A percentile compares a stretch with the other conserved stretches of the same genome.
phyloP scores from a whole-genome alignment of 352 stramenopile genomes.

The Thalassiosira delicatula region DNA sequence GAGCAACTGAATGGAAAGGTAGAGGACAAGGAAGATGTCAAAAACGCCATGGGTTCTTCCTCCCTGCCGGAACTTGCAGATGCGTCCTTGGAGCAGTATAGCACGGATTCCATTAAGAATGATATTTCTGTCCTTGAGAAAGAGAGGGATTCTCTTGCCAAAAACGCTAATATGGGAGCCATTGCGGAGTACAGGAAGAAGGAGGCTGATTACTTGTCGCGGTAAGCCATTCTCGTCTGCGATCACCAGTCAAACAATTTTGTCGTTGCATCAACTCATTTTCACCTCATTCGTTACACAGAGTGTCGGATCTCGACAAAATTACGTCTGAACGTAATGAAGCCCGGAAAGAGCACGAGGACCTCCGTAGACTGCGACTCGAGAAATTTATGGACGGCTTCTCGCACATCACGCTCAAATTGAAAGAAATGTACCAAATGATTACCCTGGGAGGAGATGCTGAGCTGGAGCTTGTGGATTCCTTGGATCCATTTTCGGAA shows the following conservation, averaged over 20 bases:
- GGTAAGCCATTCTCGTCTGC: constrained; percentile 62
- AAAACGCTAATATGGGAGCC: constrained; percentile 89
- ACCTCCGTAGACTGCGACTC: constrained; percentile 94
- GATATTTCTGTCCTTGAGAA: constrained; percentile 91
- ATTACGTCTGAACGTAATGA: constrained; percentile 91
- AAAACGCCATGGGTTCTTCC: constrained; percentile 9
- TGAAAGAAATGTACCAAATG: constrained; percentile 99
- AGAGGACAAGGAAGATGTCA: constrained; percentile 14
- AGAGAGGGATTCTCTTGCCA: constrained; percentile 91
- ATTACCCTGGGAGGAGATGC: constrained; percentile 91
- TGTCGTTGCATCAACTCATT: too few species aligned
- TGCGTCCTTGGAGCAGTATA: constrained; percentile 88
- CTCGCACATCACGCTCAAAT: constrained; percentile 97
- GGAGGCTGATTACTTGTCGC: constrained; percentile 92
- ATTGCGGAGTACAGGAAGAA: constrained; percentile 89
- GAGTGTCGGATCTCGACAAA: constrained; percentile 93
- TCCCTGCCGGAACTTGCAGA: constrained; percentile 85
- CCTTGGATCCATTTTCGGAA: constrained; percentile 98
- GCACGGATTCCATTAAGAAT: constrained; percentile 92
- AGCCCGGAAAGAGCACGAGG: constrained; percentile 94
- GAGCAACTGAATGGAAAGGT: constrained; percentile 52
- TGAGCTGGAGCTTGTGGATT: constrained; percentile 99
- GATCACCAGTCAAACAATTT: too few species aligned
- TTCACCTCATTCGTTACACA: constrained; percentile 42
- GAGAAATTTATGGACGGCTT: constrained; percentile 99